Conservation (phyloP, 768 basidiomycete genomes). For the Thelephora aurantiotincta region DNA sequence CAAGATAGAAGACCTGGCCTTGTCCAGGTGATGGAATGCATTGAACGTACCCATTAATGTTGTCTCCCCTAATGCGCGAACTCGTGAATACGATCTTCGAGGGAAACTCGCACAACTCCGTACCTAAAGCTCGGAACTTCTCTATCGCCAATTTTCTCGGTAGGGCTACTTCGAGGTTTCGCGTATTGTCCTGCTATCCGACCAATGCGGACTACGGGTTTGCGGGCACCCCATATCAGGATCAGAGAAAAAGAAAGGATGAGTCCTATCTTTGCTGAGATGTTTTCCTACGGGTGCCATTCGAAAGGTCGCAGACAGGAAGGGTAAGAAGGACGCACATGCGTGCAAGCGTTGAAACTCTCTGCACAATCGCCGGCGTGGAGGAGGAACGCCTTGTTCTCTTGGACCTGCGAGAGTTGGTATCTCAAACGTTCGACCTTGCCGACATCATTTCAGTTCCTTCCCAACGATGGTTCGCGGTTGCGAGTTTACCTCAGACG, state of each 20-base stretch:
- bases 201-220: slow-evolving; percentile 81
- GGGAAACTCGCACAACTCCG: slow-evolving; percentile 10
- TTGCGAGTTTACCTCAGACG: slow-evolving; percentile 63
- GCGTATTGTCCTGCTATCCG: slow-evolving; percentile 96
- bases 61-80: slow-evolving; percentile 61
- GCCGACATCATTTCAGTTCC: slow-evolving; percentile 7
- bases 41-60: slow-evolving; percentile 69
- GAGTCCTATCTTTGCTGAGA: slow-evolving; percentile 76
- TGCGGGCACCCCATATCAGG: slow-evolving; percentile 82
- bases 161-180: slow-evolving; percentile 78
- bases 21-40: not conserved
- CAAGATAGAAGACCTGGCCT: not conserved
- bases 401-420: slow-evolving; percentile 69
- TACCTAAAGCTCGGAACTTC: slow-evolving; percentile 83
- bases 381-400: slow-evolving; percentile 82
- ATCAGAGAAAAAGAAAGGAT: slow-evolving; percentile 94
- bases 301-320: slow-evolving; percentile 5
- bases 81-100: not conserved
- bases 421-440: slow-evolving; percentile 78
- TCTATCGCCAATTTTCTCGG: slow-evolving; percentile 61
- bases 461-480: slow-evolving; percentile 13
- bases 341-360: slow-evolving; percentile 82
- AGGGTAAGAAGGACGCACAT: slow-evolving; percentile 31
- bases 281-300: slow-evolving; percentile 46
- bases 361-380: slow-evolving; percentile 99